phyloP scores from a whole-genome alignment of 805 yeast genomes.

The Saccharomycopsis malanga region DNA sequence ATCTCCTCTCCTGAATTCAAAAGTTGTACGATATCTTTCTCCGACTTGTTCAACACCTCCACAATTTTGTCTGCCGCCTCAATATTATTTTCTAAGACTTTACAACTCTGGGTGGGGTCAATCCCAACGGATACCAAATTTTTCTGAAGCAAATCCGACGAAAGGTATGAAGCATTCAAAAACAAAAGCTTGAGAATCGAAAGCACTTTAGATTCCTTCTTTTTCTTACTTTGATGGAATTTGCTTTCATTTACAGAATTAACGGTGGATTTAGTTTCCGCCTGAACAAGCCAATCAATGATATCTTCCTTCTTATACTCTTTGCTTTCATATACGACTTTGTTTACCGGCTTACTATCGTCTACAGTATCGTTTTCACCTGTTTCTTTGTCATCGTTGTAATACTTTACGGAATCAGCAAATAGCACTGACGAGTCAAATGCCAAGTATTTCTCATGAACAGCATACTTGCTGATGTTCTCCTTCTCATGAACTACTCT shows the following conservation, averaged over 20 bases:
- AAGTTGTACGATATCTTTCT: slow-evolving; percentile 35
- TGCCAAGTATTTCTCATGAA: slow-evolving; percentile 62
- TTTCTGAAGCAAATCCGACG: slow-evolving; percentile 71
- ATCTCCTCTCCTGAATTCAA: slow-evolving; percentile 31
- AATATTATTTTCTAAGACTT: slow-evolving; percentile 29
- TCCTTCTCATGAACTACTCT: slow-evolving; percentile 73
- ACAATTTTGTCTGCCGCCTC: slow-evolving; percentile 30
- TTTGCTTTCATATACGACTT: slow-evolving; percentile 28
- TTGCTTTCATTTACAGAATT: slow-evolving; percentile 16
- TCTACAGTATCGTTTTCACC: slow-evolving; percentile 25
- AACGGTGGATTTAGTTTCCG: slow-evolving; percentile 30
- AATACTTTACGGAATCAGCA: slow-evolving; percentile 20
- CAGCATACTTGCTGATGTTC: slow-evolving; percentile 53
- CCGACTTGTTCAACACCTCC: slow-evolving; percentile 41
- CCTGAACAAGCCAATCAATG: slow-evolving; percentile 4
- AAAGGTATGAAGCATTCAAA: slow-evolving; percentile 61
- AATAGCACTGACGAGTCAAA: slow-evolving; percentile 49
- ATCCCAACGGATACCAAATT: slow-evolving; percentile 41
- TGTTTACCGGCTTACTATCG: slow-evolving; percentile 22
- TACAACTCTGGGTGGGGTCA: slow-evolving; percentile 36
- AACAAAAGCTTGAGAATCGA: slow-evolving; percentile 68
- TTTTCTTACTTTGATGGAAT: slow-evolving; percentile 17
- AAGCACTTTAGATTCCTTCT: slow-evolving; percentile 32
- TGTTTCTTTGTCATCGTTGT: slow-evolving; percentile 26
- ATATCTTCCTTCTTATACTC: slow-evolving; percentile 19